phyloP scores from a whole-genome alignment of 108 stramenopile genomes.

The Nitzschia putrida region DNA sequence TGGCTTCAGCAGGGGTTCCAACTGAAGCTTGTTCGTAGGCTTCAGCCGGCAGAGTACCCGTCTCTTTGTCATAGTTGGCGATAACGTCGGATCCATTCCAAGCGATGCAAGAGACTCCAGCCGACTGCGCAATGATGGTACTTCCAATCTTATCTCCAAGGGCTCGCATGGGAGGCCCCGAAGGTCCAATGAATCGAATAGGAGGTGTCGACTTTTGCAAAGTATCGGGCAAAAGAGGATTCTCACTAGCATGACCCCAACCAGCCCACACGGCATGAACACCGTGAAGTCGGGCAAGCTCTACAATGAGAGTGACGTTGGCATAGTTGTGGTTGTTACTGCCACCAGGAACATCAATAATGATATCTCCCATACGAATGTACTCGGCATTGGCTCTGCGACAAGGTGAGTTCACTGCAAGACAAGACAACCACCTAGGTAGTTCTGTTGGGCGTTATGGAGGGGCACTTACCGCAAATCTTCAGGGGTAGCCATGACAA shows the following conservation, averaged over 20 bases:
- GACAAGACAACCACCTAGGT: no score
- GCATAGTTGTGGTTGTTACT: conserved; percentile 99
- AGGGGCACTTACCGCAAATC: conserved; percentile 81
- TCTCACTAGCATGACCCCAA: conserved; percentile 99
- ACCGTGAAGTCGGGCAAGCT: conserved; percentile 94
- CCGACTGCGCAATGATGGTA: conserved; percentile 98
- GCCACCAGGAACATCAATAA: conserved; percentile 99
- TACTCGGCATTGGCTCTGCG: conserved; percentile 98
- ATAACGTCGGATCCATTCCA: conserved; percentile 94
- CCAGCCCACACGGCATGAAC: conserved; percentile 99
- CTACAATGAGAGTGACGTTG: conserved; percentile 98
- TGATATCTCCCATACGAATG: conserved; percentile 98
- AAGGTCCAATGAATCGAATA: conserved; percentile 97
- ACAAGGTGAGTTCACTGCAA: neutral
- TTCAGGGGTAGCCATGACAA: conserved; percentile 99
- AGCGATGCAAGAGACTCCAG: conserved; percentile 95
- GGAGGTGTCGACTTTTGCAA: conserved; percentile 78
- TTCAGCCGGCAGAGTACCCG: conserved; percentile 79
- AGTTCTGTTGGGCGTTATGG: neutral
- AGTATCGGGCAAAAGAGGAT: conserved; percentile 92
- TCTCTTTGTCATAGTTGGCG: conserved; percentile 73
- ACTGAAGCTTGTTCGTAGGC: conserved; percentile 90
- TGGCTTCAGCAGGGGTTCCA: conserved; percentile 73
- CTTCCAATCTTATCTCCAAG: conserved; percentile 99
- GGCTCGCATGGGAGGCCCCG: conserved; percentile 96